Conservation (phyloP, 2,329 filamentous ascomycete genomes). For the Penicillium concentricum region DNA sequence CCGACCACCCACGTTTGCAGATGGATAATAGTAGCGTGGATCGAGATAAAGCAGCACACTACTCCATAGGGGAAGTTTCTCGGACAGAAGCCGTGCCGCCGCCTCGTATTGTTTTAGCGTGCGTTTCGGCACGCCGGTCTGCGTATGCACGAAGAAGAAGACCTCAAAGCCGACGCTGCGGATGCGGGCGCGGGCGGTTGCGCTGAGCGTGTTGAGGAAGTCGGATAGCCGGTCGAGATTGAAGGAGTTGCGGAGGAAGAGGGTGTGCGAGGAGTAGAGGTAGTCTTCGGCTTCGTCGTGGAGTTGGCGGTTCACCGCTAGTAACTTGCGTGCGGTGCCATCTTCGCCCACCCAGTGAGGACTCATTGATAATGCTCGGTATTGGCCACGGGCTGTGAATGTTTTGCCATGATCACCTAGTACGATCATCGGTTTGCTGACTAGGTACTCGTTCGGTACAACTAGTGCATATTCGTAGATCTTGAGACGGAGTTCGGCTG, state of each 20-base stretch:
- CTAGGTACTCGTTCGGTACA: conserved; percentile 32
- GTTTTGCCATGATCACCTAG: conserved; percentile 33
- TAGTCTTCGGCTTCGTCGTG: conserved; percentile 37
- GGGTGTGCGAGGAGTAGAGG: conserved; percentile 35
- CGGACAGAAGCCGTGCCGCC: conserved; percentile 24
- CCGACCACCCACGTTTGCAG: conserved; percentile 25
- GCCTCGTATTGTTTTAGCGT: conserved; percentile 31
- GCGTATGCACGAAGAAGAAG: conserved; percentile 38
- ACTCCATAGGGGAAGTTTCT: conserved; percentile 28
- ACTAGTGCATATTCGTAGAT: conserved; percentile 36
- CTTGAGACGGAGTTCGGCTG: conserved; percentile 33
- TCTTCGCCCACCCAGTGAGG: conserved; percentile 36
- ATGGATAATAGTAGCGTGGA: conserved; percentile 35
- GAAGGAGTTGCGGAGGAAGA: conserved; percentile 39
- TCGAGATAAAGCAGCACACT: conserved; percentile 35
- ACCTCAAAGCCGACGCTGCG: conserved; percentile 39
- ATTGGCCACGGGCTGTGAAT: conserved; percentile 33
- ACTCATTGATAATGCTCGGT: conserved; percentile 33
- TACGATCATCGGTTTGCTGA: conserved; percentile 33
- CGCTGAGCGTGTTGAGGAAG: conserved; percentile 36
- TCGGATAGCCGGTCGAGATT: conserved; percentile 29
- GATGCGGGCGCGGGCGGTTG: conserved; percentile 31
- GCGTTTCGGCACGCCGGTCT: conserved; percentile 35
- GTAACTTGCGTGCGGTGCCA: conserved; percentile 30
- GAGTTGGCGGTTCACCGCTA: conserved; percentile 35